Evolutionary conservation across 2,329 filamentous ascomycete species (phyloP).

Genomic region (Pseudocercospora fijiensis): DNA sequence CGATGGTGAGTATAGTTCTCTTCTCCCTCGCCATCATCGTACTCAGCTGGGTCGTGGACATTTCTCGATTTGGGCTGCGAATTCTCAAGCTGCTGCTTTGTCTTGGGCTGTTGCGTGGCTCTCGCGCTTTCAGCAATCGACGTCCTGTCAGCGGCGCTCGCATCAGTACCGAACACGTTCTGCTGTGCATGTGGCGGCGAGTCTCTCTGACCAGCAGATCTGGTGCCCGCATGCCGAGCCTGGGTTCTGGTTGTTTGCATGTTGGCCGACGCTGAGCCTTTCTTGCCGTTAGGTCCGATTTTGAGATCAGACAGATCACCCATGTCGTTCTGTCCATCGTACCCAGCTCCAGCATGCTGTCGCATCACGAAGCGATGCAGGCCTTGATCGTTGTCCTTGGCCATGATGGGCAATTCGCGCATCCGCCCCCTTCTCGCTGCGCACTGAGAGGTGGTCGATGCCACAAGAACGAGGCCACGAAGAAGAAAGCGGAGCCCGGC

Average conservation of each 20-base stretch:
- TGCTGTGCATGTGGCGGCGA: neutral
- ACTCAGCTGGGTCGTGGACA: neutral
- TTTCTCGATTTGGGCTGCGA: conserved; percentile 1
- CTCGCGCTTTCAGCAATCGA: conserved; percentile 3
- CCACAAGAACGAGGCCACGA: neutral
- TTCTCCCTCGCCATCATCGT: neutral
- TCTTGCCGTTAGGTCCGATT: neutral
- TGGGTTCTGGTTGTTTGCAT: neutral
- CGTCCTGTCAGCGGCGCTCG: conserved; percentile 14
- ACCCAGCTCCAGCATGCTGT: conserved; percentile 6
- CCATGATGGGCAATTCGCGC: neutral
- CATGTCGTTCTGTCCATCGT: neutral
- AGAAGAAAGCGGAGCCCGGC: too few relatives aligned
- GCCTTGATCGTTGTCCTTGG: neutral
- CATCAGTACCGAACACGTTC: conserved; percentile 15
- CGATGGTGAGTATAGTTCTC: neutral
- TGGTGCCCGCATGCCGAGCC: neutral
- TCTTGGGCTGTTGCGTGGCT: neutral
- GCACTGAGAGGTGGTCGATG: neutral
- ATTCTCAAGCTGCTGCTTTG: neutral
- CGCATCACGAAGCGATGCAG: conserved; percentile 15
- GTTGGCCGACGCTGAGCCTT: neutral
- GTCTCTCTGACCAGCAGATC: neutral
- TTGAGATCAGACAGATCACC: neutral
- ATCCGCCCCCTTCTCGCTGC: neutral